phyloP scores from a whole-genome alignment of 495 filamentous ascomycete species.

The Talaromyces stipitatus region DNA sequence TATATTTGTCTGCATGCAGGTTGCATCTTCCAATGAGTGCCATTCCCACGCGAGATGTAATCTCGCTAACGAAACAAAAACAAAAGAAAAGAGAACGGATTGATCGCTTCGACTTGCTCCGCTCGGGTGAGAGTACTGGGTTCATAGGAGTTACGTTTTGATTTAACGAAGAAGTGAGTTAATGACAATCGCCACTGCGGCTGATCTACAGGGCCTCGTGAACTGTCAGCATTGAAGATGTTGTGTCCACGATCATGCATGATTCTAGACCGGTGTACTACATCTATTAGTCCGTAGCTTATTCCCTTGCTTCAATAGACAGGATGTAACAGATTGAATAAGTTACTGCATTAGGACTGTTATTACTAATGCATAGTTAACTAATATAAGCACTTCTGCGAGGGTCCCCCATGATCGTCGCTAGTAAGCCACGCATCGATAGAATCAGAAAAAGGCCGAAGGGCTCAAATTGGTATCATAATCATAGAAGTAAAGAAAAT shows the following conservation, averaged over 20 bases:
- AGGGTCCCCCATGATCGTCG: neutral
- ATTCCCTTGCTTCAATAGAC: no score
- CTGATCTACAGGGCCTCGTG: constrained; percentile 4
- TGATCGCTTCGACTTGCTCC: neutral
- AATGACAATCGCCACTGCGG: constrained; percentile 1
- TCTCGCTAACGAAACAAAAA: neutral
- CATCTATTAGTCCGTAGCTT: neutral
- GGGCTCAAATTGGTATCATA: constrained; percentile 1
- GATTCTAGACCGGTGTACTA: neutral
- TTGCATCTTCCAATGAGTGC: neutral
- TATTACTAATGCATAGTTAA: neutral
- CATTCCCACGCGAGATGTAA: neutral
- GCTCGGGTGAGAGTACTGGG: no score
- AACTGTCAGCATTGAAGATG: neutral
- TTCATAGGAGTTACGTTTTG: no score
- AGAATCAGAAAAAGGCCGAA: neutral
- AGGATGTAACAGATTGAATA: no score
- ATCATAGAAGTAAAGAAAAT: neutral
- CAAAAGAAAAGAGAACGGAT: neutral
- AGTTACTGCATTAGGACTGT: neutral
- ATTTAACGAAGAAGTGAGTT: no score
- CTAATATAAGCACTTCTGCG: neutral
- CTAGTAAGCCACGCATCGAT: neutral
- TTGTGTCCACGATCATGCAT: neutral
- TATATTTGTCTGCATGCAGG: neutral